phyloP scores from a whole-genome alignment of 1,139 yeast species.

The Taiozyma sp. region DNA sequence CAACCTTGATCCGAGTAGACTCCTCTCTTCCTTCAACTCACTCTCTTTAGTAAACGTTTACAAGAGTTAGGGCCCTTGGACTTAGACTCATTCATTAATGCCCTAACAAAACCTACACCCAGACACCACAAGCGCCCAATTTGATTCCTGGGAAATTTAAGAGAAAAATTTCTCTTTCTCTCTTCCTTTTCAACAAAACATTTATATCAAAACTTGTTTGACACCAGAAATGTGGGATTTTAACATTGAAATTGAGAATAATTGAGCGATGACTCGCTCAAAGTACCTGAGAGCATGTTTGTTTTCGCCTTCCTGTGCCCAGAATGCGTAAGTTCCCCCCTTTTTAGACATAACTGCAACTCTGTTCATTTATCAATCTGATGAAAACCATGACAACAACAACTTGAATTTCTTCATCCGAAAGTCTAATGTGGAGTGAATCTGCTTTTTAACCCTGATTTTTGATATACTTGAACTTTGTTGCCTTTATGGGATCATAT shows the following conservation, averaged over 20 bases:
- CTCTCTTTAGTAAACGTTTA: too few species aligned
- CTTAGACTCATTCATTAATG: background rate
- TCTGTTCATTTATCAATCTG: conserved; percentile 20
- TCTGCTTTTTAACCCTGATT: conserved; percentile 33
- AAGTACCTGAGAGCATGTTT: background rate
- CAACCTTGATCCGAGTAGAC: too few species aligned
- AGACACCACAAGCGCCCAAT: background rate
- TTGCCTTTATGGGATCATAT: background rate
- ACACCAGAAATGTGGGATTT: background rate
- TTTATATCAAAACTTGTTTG: too few species aligned
- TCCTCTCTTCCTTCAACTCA: too few species aligned
- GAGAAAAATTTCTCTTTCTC: background rate
- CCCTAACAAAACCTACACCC: background rate
- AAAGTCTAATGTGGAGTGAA: conserved; percentile 33
- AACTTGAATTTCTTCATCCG: conserved; percentile 44
- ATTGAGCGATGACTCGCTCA: background rate
- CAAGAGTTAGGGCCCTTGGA: too few species aligned
- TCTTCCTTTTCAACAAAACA: background rate
- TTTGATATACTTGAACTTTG: background rate
- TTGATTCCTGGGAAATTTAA: too few species aligned
- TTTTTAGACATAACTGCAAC: background rate
- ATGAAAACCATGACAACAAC: conserved; percentile 38
- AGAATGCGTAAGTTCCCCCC: too few species aligned
- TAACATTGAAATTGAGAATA: background rate
- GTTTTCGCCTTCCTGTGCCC: too few species aligned